Percentiles rank a stretch among this genome's conserved stretches.
Conservation (phyloP, 345 rosid genomes). For the Pelargonium nanum region DNA sequence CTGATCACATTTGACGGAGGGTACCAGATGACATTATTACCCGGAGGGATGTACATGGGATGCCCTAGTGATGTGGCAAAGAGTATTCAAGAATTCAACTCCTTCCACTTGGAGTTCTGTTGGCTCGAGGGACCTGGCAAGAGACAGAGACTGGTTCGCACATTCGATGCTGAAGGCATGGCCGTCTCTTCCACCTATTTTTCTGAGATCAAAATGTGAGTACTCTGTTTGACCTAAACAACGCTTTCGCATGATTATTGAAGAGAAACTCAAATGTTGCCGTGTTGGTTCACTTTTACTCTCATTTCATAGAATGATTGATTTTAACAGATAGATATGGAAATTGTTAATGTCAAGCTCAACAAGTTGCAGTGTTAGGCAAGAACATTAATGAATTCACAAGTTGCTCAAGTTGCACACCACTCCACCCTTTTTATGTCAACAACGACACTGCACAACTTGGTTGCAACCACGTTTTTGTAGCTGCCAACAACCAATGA, state of each 20-base stretch:
- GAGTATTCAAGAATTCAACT: constrained; percentile 52
- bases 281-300: neutral
- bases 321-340: neutral
- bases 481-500: neutral
- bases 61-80: constrained; percentile 58
- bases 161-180: constrained; percentile 72
- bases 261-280: neutral
- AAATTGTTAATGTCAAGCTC: no score
- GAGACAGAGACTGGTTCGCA: constrained; percentile 74
- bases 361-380: no score
- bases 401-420: no score
- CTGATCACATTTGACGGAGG: constrained; percentile 57
- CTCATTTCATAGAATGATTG: no score
- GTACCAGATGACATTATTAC: constrained; percentile 59
- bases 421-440: no score
- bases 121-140: constrained; percentile 62
- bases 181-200: constrained; percentile 80
- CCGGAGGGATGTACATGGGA: constrained; percentile 91
- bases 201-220: constrained; percentile 49
- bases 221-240: neutral
- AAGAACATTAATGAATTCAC: no score
- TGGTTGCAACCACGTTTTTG: neutral
- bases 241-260: neutral
- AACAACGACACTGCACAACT: no score
- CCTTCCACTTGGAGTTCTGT: constrained; percentile 82